Evolutionary conservation across 2,329 filamentous ascomycete genomes (phyloP), one percentile per base, ranked within the genome.

Genomic region (Tolypocladium album): DNA sequence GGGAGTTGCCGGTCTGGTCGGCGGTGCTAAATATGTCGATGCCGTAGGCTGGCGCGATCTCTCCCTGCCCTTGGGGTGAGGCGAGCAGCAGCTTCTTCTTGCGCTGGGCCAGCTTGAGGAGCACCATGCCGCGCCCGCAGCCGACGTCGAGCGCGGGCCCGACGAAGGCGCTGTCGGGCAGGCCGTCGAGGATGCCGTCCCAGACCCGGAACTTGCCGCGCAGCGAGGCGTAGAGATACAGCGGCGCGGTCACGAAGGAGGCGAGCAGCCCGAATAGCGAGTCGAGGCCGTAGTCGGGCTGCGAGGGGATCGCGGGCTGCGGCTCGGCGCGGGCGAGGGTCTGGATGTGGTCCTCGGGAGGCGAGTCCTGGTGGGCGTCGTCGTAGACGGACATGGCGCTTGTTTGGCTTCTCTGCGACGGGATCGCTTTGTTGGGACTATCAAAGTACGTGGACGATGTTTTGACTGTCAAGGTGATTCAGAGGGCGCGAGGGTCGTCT

Each of bases 91-190:
- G 36, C 17, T 31, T 36, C 27, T 40, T 36, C 58, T 63, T 62
- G 57, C 58, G 61, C 36, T 60, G 56, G 1, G 63, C 63, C 53
- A 59, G 56, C 57, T 62, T 63, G 56, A 64, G 58, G 38, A 64
- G 58, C 39, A 64, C 63, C 60, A 63, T 58, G 60, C 63, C 63
- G 47, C 63, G 61, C 34, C 63, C 63, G 59, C 63, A 64, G 57
- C 63, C 63, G 55, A 64, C 59, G 55, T 64, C 63, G 45, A 64
- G 57, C 40, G 59, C 58, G 20, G 60, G 62, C 9, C 40, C n/a
- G 56, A 53, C 52, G 38, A 53, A 47, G 55, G 36, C 43, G 24
- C 43, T 7, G 36, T 61, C 47, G 9, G 50, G 55, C 40, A 56
- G 34, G 58, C 47, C 27, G 60, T 52, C 56, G 55, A 62, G 59